Conservation (phyloP, 2,329 filamentous ascomycete species). For the Sporothrix pallida region DNA sequence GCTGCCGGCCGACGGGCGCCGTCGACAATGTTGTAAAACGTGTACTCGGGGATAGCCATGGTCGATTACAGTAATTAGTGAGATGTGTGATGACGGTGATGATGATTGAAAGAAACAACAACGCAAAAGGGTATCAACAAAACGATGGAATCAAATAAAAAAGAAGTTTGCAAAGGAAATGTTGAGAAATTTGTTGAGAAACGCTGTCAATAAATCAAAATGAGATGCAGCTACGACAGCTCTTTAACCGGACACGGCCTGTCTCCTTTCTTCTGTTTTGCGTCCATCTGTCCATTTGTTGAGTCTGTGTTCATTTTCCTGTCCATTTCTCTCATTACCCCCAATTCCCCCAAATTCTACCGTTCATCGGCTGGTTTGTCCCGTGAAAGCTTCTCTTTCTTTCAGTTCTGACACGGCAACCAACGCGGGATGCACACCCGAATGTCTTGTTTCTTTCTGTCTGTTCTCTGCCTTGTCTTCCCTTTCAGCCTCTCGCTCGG, state of each 20-base stretch:
- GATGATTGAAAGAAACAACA: background rate
- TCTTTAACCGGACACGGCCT: constrained; percentile 13
- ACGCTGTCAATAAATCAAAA: background rate
- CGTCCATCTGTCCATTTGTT: background rate
- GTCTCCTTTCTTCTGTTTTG: background rate
- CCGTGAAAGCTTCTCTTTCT: background rate
- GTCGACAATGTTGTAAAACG: constrained; percentile 2
- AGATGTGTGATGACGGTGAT: background rate
- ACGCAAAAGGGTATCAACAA: background rate
- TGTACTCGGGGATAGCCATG: constrained; percentile 6
- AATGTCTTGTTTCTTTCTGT: background rate
- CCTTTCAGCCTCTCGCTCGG: constrained; percentile 1
- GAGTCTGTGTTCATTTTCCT: background rate
- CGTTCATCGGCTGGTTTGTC: background rate
- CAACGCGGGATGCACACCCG: background rate
- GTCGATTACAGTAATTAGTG: background rate
- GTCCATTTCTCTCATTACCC: background rate
- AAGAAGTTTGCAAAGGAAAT: background rate
- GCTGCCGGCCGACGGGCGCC: background rate
- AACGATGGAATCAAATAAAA: too few species aligned
- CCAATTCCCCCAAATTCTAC: background rate
- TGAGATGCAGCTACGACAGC: background rate
- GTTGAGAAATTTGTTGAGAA: background rate
- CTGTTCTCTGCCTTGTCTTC: too few species aligned
- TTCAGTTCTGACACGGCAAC: background rate